A percentile compares a stretch with the other conserved stretches of the same genome.
Conservation (phyloP, 2,329 filamentous ascomycete genomes). For the Amphichorda felina region DNA sequence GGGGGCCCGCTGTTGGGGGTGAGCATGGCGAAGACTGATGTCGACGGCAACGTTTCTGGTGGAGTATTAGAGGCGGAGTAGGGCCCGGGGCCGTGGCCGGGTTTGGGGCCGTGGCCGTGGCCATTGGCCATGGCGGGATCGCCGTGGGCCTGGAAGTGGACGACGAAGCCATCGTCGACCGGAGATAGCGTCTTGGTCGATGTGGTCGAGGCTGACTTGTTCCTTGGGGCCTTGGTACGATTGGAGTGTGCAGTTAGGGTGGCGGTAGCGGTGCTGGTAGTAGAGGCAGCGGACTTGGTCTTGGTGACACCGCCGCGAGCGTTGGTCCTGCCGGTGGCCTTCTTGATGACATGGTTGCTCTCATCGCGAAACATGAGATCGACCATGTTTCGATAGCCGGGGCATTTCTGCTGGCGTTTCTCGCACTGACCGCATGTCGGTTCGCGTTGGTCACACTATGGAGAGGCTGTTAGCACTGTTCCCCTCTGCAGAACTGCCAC, state of each 20-base stretch:
- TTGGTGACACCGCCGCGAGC: slow-evolving; percentile 13
- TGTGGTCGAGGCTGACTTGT: background rate
- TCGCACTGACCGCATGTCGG: slow-evolving; percentile 42
- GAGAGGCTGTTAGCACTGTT: background rate
- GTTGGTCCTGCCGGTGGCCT: slow-evolving; percentile 22
- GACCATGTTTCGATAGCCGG: slow-evolving; percentile 41
- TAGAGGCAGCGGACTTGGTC: slow-evolving; percentile 2
- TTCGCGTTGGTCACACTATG: slow-evolving; percentile 39
- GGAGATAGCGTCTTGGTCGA: background rate
- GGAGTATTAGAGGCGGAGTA: background rate
- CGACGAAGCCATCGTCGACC: background rate
- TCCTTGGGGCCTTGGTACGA: background rate
- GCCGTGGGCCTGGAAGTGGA: background rate
- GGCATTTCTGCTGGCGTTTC: slow-evolving; percentile 37
- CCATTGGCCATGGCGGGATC: background rate
- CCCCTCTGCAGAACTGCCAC: background rate
- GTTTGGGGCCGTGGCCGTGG: too few relatives aligned
- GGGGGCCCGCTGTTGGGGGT: slow-evolving; percentile 8
- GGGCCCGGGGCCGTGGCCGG: background rate
- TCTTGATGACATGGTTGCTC: slow-evolving; percentile 41
- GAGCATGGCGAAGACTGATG: slow-evolving; percentile 12
- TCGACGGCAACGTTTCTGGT: background rate
- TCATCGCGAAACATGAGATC: slow-evolving; percentile 48
- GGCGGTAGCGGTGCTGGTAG: background rate
- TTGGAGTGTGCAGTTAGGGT: background rate